Conservation (phyloP, 2,329 filamentous ascomycete genomes). For the Madurella mycetomatis region DNA sequence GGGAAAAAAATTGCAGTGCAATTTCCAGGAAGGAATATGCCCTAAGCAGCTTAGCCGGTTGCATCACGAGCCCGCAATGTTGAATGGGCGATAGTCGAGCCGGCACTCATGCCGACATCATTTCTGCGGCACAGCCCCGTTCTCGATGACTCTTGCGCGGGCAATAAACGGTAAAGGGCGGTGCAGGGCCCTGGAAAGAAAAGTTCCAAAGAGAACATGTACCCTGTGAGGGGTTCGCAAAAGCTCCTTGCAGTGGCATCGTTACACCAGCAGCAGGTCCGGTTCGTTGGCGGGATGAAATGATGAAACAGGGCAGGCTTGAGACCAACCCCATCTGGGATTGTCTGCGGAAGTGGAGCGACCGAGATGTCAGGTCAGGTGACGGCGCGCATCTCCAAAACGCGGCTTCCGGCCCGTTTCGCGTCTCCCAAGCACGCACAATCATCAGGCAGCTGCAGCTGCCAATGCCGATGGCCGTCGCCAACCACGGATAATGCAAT, state of each 20-base stretch:
- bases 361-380: background rate
- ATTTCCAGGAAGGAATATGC: too few relatives aligned
- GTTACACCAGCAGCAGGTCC: background rate
- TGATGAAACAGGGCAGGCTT: background rate
- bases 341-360: background rate
- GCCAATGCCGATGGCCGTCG: background rate
- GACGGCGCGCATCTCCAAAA: background rate
- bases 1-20: too few relatives aligned
- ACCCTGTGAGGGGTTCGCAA: too few relatives aligned
- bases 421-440: background rate
- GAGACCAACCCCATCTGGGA: too few relatives aligned
- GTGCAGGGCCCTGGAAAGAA: background rate
- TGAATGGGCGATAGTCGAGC: background rate
- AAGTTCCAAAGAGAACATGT: background rate
- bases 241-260: background rate
- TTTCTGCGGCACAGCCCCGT: background rate
- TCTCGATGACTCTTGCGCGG: background rate
- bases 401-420: slow-evolving; percentile 1
- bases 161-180: background rate
- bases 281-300: background rate
- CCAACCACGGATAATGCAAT: background rate
- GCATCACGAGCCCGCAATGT: too few relatives aligned
- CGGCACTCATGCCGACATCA: background rate
- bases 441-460: background rate
- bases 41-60: too few relatives aligned